Evolutionary conservation across 2,329 filamentous ascomycete species (phyloP).

Genomic region (Passalora sequoiae): DNA sequence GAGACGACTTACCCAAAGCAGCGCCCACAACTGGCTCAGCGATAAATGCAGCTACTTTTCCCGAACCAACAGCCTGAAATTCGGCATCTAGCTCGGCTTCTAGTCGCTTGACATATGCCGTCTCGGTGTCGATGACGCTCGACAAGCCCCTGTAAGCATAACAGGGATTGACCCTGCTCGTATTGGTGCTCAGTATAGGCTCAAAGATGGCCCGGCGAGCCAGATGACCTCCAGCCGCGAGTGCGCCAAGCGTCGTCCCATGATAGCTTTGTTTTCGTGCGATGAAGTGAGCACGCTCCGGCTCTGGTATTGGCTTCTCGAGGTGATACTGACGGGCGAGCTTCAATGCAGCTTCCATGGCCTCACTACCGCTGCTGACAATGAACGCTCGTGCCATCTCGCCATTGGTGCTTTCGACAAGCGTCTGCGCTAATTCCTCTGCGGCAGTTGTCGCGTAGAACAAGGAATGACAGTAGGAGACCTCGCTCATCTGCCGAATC

Average conservation of each 20-base stretch:
- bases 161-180: constrained; percentile 61
- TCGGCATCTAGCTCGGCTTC: constrained; percentile 62
- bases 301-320: constrained; percentile 50
- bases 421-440: constrained; percentile 48
- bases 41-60: constrained; percentile 65
- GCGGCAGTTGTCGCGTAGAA: constrained; percentile 53
- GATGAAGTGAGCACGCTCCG: constrained; percentile 57
- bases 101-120: constrained; percentile 56
- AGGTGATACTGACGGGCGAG: constrained; percentile 62
- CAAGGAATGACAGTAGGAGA: constrained; percentile 56
- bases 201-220: constrained; percentile 58
- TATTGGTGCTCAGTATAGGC: constrained; percentile 49
- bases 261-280: constrained; percentile 63
- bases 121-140: constrained; percentile 43
- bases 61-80: constrained; percentile 59
- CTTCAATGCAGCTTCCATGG: constrained; percentile 64
- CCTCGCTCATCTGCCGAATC: constrained; percentile 51
- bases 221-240: constrained; percentile 60
- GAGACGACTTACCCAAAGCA: constrained; percentile 54
- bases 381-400: constrained; percentile 54
- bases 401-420: constrained; percentile 49
- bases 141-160: constrained; percentile 55
- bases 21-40: constrained; percentile 69
- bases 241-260: constrained; percentile 63
- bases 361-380: constrained; percentile 59